phyloP scores from a whole-genome alignment of 1,139 yeast genomes.

The Candida pseudoviswanathii region DNA sequence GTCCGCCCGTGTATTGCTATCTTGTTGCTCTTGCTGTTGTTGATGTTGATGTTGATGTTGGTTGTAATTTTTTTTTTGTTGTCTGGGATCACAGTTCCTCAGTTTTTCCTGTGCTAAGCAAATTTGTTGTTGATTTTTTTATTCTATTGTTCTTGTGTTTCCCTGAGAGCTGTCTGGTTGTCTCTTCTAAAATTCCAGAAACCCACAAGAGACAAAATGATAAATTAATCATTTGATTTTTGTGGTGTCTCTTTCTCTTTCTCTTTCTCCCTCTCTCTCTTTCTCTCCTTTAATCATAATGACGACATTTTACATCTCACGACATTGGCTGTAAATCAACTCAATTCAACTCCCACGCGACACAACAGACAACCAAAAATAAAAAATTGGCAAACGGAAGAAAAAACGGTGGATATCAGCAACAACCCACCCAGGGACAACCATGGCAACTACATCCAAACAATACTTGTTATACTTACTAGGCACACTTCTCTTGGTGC shows the following conservation, averaged over 20 bases:
- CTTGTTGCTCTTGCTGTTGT: not conserved
- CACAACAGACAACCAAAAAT: not conserved
- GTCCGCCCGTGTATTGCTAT: not conserved
- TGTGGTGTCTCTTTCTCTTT: not conserved
- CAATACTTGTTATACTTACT: slow-evolving; percentile 23
- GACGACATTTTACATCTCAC: not conserved
- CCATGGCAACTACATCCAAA: slow-evolving; percentile 1
- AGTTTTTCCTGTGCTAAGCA: not conserved
- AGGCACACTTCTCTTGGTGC: slow-evolving; percentile 40
- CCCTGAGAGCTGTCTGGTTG: not conserved
- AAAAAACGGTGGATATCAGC: not conserved
- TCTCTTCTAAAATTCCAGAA: not conserved
- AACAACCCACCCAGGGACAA: not conserved
- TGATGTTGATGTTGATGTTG: not conserved
- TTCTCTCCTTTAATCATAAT: not conserved
- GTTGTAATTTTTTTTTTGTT: not conserved
- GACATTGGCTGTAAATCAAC: slow-evolving; percentile 1
- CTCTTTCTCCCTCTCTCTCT: not conserved
- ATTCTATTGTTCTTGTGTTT: not conserved
- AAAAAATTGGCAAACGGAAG: not conserved
- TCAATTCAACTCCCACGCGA: not conserved
- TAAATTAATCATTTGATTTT: not conserved
- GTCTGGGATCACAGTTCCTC: not conserved
- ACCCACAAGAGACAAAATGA: not conserved
- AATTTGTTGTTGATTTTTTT: not conserved